Evolutionary conservation across 768 basidiomycete genomes (phyloP), one percentile per base, ranked within the genome.

Genomic region (Hysterangium stoloniferum): DNA sequence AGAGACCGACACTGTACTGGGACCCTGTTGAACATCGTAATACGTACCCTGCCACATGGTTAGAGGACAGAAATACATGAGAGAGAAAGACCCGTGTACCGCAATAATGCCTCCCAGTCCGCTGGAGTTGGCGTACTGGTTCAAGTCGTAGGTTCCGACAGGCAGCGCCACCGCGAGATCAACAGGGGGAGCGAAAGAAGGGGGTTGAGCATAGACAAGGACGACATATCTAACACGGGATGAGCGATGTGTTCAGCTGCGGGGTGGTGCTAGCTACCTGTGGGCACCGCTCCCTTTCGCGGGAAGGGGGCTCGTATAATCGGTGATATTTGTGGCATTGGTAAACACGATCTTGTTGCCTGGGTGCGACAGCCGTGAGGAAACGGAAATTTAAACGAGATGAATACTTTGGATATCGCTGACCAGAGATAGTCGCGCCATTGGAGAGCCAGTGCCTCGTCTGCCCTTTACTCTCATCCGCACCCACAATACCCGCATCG

Each of bases 371-470:
- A 22, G 15, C 43, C 11, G 25, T 27, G 35, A 52, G 20, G 29
- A 36, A 31, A 27, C 32, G 15, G 37, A 13, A 35, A 19, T 34
- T 22, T 29, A n/a, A n/a, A 48, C 36, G 44, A 57, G 52, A 19
- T n/a, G 20, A 28, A n/a, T 6, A 31, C 45, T 43, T 34, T 29
- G 24, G 34, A 55, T 28, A 25, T 9, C 20, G 60, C 66, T 13
- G 27, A 78, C 79, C 67, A 20, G 62, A 57, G 34, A 84, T 52
- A 3, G 69, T 71, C 15, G 77, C 85, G 20, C 74, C 70, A 62
- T 89, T 87, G 54, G 81, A 77, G 42, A 91, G 77, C 87, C 86
- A 91, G 68, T 90, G 89, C 48, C 84, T 76, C 44, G 79, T 86
- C 56, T 81, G 79, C 17, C 78, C 81, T 7, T 68, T 65, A 32